Base-by-base conservation (phyloP, 768 basidiomycete species). In the button mushroom (Agaricus bisporus) region DNA sequence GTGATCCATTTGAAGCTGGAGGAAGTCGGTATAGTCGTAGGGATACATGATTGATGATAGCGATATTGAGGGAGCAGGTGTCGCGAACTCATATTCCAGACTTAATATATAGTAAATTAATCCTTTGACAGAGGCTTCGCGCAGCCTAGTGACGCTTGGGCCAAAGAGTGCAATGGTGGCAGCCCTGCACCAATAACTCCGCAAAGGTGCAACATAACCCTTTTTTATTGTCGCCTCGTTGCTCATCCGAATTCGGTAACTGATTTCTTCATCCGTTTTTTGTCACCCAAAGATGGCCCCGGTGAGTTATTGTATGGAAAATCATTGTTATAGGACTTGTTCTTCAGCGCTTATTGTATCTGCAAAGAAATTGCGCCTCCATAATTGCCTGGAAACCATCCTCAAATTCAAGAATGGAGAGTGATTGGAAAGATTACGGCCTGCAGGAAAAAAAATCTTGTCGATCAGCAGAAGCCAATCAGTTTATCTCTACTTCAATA, bases 211-310 rank as follows among this genome's bases (percentile, higher is more conserved):
- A 41, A 36, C 53, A 54, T 54, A 49, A 50, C 55, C 32, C 55
- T 48, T 47, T 57, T 51, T 57, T 65, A 60, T 61, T 64, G 61
- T 61, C 60, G 61, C 64, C 49, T 64, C 61, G 63, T 61, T 57
- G 51, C 47, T 41, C 44, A 48, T 36, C 51, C 42, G 17, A 36
- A 48, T 54, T 36, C 32, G 47, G 53, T n/a, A 54, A 46, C 46
- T 42, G 29, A 42, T 50, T 46, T 28, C 48, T 42, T 46, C 42
- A 36, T 20, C 22, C 25, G 28, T 11, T 20, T 49, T 50, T 49
- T 22, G 18, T 22, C 18, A 29, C 36, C 41, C 41, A 38, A 48
- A 20, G 15, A n/a, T 22, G 26, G 42, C 49, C 55, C 43, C 43
- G 36, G 44, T 14, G 45, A 26, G 29, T 12, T 14, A 32, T 50